Base-by-base conservation (phyloP, 2,329 filamentous ascomycete genomes). In the Colletotrichum melonis region DNA sequence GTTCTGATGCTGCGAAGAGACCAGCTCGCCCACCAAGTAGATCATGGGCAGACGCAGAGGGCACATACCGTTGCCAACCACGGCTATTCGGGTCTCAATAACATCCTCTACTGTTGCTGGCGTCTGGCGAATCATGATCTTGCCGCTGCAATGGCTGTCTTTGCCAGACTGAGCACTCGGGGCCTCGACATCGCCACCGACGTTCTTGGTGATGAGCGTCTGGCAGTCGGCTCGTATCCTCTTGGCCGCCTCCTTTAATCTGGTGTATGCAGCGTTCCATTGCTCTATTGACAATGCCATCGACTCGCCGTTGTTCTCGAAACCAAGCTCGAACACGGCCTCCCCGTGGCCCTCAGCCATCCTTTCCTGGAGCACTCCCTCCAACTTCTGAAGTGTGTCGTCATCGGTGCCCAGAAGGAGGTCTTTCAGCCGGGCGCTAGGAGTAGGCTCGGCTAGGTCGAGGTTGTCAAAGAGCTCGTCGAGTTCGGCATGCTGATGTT, bases 51-150 rank as follows among this genome's bases (percentile, higher is more conserved):
- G 14, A 59, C 3, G 12, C 7, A 8, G 28, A n/a, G 38, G 19
- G 0, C 14, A 62, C 86, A 80, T 81, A 92, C 91, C 94, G 85
- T 99, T 99, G 62, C 97, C 97, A 8, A 99, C 97, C 0, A 99
- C 97, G 1, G 96, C 97, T 84, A 99, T 97, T 77, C 97, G 87
- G 11, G 96, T 98, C 87, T 99, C 97, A 74, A 98, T 98, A 30
- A 97, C 94, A 70, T 97, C 92, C 80, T 98, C 95, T 5, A 94
- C 90, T 14, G 88, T 92, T 24, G 88, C 85, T 3, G 95, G 95
- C 26, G 90, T 86, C 79, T 93, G 92, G 52, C 97, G 91, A 73
- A 98, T 89, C 78, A 98, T 89, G 63, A 98, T 82, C 82, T 98
- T 98, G n/a, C 95, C 95, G 75, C 91, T 93, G 76, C 92, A 93